Conservation (phyloP, 768 basidiomycete genomes). For the Lactarius trivialis region DNA sequence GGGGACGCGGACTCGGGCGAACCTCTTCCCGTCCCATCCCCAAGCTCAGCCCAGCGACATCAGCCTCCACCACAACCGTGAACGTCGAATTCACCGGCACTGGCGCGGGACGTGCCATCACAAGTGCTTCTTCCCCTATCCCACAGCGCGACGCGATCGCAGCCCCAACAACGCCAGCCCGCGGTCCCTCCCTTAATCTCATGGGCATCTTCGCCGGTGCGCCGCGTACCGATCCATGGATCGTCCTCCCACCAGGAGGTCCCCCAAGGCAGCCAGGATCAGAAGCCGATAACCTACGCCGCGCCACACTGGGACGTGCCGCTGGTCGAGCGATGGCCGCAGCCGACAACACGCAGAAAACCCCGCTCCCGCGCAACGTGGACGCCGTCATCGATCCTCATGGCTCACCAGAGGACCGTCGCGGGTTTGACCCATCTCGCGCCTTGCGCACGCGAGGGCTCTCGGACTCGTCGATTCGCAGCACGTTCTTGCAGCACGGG, state of each 20-base stretch:
- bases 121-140: constrained; percentile 33
- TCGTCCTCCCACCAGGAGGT: constrained; percentile 45
- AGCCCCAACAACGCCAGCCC: constrained; percentile 25
- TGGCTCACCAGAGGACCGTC: constrained; percentile 39
- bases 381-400: constrained; percentile 22
- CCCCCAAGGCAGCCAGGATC: constrained; percentile 7
- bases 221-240: constrained; percentile 65
- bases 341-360: background rate
- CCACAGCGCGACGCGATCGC: constrained; percentile 27
- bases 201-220: constrained; percentile 95
- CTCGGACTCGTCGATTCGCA: constrained; percentile 89
- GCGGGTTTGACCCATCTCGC: constrained; percentile 41
- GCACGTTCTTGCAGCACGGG: constrained; percentile 63
- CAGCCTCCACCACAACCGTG: constrained; percentile 86
- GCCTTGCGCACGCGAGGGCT: constrained; percentile 72
- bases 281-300: constrained; percentile 11
- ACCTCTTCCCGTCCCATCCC: constrained; percentile 51
- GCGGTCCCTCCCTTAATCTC: constrained; percentile 35
- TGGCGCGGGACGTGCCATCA: constrained; percentile 51
- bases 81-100: constrained; percentile 91
- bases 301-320: constrained; percentile 15
- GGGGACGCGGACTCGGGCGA: constrained; percentile 24
- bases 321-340: constrained; percentile 1
- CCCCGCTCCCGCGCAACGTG: constrained; percentile 14
- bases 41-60: constrained; percentile 78